phyloP scores from a whole-genome alignment of 2,329 filamentous ascomycete genomes.

The Exophiala sideris region DNA sequence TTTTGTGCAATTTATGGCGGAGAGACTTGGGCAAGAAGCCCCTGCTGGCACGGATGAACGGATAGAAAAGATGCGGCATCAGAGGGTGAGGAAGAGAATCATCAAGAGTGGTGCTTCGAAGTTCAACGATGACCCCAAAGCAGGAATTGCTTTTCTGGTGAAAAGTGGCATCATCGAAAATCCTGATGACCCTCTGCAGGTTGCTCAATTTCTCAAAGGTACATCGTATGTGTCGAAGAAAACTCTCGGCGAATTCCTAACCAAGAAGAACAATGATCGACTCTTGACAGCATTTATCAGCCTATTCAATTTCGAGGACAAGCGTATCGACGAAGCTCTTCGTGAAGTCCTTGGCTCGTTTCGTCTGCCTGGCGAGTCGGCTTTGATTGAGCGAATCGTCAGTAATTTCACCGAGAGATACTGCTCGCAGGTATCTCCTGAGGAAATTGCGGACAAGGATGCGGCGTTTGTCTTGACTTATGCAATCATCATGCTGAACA shows the following conservation, averaged over 20 bases:
- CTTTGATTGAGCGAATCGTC: slow-evolving; percentile 88
- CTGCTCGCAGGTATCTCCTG: slow-evolving; percentile 64
- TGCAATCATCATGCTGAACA: slow-evolving; percentile 96
- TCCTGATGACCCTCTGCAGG: slow-evolving; percentile 67
- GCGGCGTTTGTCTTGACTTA: slow-evolving; percentile 88
- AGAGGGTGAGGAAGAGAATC: slow-evolving; percentile 75
- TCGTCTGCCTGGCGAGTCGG: slow-evolving; percentile 87
- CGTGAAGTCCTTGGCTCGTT: slow-evolving; percentile 86
- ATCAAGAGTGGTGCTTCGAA: slow-evolving; percentile 85
- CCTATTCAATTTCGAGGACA: slow-evolving; percentile 81
- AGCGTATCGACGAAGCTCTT: slow-evolving; percentile 85
- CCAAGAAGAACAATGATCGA: slow-evolving; percentile 83
- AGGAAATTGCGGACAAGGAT: slow-evolving; percentile 79
- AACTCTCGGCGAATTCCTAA: slow-evolving; percentile 85
- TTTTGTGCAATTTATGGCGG: slow-evolving; percentile 87
- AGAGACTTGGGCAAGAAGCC: slow-evolving; percentile 68
- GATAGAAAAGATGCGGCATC: slow-evolving; percentile 61
- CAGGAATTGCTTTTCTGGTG: slow-evolving; percentile 78
- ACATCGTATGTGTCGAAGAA: slow-evolving; percentile 88
- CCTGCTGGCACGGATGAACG: slow-evolving; percentile 64
- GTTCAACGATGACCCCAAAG: slow-evolving; percentile 94
- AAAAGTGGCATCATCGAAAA: slow-evolving; percentile 82
- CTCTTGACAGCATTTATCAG: slow-evolving; percentile 80
- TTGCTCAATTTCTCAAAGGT: slow-evolving; percentile 83
- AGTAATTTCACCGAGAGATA: slow-evolving; percentile 85